Conservation (phyloP, 2,329 filamentous ascomycete genomes). For the Hypoxylon sp. region DNA sequence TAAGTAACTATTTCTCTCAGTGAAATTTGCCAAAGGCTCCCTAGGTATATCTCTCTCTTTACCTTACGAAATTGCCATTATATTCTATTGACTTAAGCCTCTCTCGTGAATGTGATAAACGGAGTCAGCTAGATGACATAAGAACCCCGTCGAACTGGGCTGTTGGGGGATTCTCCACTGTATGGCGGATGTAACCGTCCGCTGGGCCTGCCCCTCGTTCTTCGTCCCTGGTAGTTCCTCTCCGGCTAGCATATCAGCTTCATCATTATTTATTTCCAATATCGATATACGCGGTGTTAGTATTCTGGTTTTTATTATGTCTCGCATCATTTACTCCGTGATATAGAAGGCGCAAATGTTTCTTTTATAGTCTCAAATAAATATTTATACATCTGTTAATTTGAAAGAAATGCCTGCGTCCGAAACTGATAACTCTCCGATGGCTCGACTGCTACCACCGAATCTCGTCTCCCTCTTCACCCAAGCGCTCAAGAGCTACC, state of each 20-base stretch:
- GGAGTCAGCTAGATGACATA: too few species aligned
- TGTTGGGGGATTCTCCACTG: slow-evolving; percentile 2
- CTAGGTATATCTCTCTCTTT: background rate
- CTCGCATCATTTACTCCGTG: background rate
- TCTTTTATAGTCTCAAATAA: background rate
- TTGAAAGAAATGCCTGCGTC: slow-evolving; percentile 37
- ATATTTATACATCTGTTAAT: background rate
- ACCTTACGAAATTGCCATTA: background rate
- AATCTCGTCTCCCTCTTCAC: slow-evolving; percentile 60
- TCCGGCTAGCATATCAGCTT: background rate
- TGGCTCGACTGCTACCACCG: slow-evolving; percentile 46
- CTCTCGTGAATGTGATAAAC: background rate
- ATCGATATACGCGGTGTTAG: slow-evolving; percentile 8
- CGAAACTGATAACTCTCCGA: slow-evolving; percentile 23
- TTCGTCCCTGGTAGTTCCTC: background rate
- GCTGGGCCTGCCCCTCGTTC: slow-evolving; percentile 15
- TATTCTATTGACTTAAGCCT: background rate
- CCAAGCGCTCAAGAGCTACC: slow-evolving; percentile 62
- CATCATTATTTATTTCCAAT: background rate
- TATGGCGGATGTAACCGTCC: slow-evolving; percentile 12
- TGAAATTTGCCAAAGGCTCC: background rate
- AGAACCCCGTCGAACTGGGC: background rate
- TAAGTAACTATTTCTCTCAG: background rate
- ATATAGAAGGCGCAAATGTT: background rate
- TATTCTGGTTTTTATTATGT: background rate